A percentile compares a stretch with the other conserved stretches of the same genome.
Evolutionary conservation across 257 asterid species (phyloP).

Genomic region (Buddleja alternifolia): DNA sequence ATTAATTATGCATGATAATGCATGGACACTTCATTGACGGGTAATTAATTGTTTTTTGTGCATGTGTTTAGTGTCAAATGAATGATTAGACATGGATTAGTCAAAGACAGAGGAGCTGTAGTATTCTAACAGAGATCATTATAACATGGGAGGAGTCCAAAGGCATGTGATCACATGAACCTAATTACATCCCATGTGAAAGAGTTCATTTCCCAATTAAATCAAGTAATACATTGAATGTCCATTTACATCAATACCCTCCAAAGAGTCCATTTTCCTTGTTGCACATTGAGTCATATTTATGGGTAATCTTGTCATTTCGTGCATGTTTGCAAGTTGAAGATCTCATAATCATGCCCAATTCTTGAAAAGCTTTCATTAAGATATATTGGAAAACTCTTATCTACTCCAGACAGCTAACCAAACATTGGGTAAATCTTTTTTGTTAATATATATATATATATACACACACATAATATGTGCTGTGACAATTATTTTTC

Average conservation of each 20-base stretch:
- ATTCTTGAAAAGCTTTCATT: conserved; percentile 37
- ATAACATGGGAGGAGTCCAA: conserved; percentile 54
- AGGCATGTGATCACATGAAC: conserved; percentile 78
- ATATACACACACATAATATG: neutral
- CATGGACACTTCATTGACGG: conserved; percentile 8
- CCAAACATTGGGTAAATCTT: conserved; percentile 33
- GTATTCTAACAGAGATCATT: conserved; percentile 30
- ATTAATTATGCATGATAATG: no score
- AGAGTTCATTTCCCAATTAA: conserved; percentile 39
- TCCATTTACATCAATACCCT: conserved; percentile 37
- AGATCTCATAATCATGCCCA: conserved; percentile 29
- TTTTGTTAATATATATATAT: conserved; percentile 13
- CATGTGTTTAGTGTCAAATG: conserved; percentile 24
- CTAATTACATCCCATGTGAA: conserved; percentile 68
- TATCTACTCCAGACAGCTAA: conserved; percentile 47
- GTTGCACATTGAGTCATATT: conserved; percentile 13
- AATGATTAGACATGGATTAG: conserved; percentile 40
- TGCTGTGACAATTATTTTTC: conserved; percentile 22
- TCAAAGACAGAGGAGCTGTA: conserved; percentile 38
- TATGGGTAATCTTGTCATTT: conserved; percentile 48
- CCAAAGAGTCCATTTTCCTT: neutral
- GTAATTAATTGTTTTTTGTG: neutral
- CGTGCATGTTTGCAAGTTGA: conserved; percentile 26
- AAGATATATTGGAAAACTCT: conserved; percentile 40
- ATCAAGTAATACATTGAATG: conserved; percentile 31